Evolutionary conservation across 345 rosid genomes (phyloP), one percentile per base, ranked within the genome.

Genomic region (Psidium guajava): DNA sequence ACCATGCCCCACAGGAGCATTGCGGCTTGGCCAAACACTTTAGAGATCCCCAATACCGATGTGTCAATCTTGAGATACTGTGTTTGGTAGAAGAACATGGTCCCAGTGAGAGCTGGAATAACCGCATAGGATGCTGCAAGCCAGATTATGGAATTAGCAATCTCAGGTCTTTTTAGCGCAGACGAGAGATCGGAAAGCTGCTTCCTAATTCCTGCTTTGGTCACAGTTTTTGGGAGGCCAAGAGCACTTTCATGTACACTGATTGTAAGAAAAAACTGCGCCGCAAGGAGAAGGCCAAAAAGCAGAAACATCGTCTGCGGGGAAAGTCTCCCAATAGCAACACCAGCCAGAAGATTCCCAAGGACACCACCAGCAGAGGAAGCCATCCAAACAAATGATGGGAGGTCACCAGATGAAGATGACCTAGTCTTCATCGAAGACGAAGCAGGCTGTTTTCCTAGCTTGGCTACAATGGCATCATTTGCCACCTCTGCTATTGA

Each of bases 81-180:
- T 11, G 98, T 96, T 89, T 96, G 98, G 93, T 97, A 96, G 87
- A 93, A 97, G 92, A 96, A 97, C 98, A 96, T 94, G 74, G 98
- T 97, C 84, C 98, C 98, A 21, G 98, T 91, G 14, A 96, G 87
- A n/a, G 89, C 91, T 27, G 98, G 99, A 86, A 94, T 90, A 59
- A 93, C 32, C 5, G 98, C 96, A 53, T 90, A 93, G 4, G 99
- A 97, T 83, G 93, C 91, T 6, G 96, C 94, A 85, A 97, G 85
- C 98, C 98, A 97, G 7, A 91, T 86, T 52, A 97, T 88, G 15
- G 98, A 90, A 86, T 87, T 86, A 6, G 95, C 90, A 80, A 97
- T 93, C 91, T 95, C 96, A 0, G 93, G 96, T 88, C 91, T 93
- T 85, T 57, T 87, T 56, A 96, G 69, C 18, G 95, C 96, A 11